Base-by-base conservation (phyloP, 768 basidiomycete genomes). In the Epithele typhae region DNA sequence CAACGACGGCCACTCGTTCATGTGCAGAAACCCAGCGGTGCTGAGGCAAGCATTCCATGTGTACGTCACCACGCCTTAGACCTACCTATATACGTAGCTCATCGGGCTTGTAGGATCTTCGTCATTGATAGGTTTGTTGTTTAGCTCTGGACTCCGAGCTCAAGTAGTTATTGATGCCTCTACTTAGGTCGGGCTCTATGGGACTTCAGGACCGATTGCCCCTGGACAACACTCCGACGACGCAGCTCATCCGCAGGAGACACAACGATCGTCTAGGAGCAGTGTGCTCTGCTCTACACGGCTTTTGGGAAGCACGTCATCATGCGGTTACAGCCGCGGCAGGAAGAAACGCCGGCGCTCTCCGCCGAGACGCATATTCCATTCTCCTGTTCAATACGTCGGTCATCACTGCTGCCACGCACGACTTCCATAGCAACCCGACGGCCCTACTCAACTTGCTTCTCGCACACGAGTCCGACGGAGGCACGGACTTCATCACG, bases 1-100 rank as follows among this genome's bases (percentile, higher is more conserved):
- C 3, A 64, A 62, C 17, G 81, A 82, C 40, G 81, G 82, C 0
- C 81, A 82, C 56, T 52, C 67, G 9, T 82, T 78, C 48, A 23
- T 59, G 1, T 82, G 81, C 62, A 67, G 66, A 43, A 78, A 82
- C 50, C 82, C 81, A 1, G 66, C 66, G 0, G 64, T 73, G 10
- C 58, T 76, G 59, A 74, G 73, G 18, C 78, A 75, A 52, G 69
- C 81, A 0, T 81, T 74, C 63, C 80, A 83, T 58, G 78, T 83
- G 78, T 81, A 58, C 48, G 79, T 68, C 2, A 5, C 3, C 38
- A 12, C n/a, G 12, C 50, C 25, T 18, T 15, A 0, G 7, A 4
- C 11, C 32, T 5, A 22, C 18, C 14, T 7, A 30, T 14, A 7
- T 14, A 7, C 7, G 7, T 30, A 7, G n/a, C 27, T 14, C 21